These are phyloP conservation scores for Colletotrichum melonis DNA, from an alignment of 2,329 filamentous ascomycete species.

Conservation along the genomic window DNA sequence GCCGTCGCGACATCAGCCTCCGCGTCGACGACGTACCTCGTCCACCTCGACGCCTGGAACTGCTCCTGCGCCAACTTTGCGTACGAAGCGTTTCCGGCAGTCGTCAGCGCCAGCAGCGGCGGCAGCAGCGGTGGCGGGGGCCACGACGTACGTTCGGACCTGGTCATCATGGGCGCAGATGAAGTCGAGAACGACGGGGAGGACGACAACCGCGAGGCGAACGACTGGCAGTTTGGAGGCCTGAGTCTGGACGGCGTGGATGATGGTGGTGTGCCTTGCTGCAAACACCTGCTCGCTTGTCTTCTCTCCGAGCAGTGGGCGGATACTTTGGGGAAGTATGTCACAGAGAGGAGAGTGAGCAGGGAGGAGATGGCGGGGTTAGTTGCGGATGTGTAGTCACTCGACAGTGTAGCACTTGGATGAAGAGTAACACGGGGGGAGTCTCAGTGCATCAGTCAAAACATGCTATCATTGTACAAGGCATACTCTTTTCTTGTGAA, in stretches of 20 bases:
- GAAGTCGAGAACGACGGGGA: conserved; percentile 20
- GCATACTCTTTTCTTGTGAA: conserved; percentile 31
- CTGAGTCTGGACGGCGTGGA: conserved; percentile 51
- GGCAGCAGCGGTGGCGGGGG: background rate
- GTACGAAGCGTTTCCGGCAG: conserved; percentile 72
- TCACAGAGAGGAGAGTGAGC: conserved; percentile 65
- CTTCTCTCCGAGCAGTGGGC: conserved; percentile 76
- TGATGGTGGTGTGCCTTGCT: conserved; percentile 65
- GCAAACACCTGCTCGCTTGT: conserved; percentile 92
- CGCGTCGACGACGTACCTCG: conserved; percentile 66
- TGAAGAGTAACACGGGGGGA: background rate
- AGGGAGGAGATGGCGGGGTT: conserved; percentile 80
- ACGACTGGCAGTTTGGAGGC: conserved; percentile 61
- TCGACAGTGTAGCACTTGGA: background rate
- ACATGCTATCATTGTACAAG: conserved; percentile 36
- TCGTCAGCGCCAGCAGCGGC: conserved; percentile 2
- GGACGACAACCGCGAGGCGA: background rate
- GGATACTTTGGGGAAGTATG: conserved; percentile 64
- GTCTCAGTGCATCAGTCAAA: conserved; percentile 20
- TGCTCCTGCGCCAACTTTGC: conserved; percentile 91
- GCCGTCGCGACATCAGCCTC: conserved; percentile 39
- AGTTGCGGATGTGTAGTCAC: conserved; percentile 55
- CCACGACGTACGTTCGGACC: background rate
- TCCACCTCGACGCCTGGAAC: conserved; percentile 82
- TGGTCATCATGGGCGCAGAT: conserved; percentile 33